Evolutionary conservation across 164 flowering plant genomes (phyloP).

Genomic region (Saururus chinensis): DNA sequence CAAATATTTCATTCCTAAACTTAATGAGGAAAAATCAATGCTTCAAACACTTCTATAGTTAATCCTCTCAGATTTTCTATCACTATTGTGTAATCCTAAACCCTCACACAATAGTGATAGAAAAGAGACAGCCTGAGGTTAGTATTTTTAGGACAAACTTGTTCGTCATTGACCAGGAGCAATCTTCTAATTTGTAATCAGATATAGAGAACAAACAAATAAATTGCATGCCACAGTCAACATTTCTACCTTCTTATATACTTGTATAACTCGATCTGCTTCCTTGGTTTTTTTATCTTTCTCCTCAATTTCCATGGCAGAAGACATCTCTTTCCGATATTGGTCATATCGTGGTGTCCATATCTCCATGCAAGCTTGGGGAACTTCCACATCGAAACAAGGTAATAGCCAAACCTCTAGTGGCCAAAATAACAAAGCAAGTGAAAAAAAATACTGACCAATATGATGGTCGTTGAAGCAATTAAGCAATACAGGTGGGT

Average conservation of each 20-base stretch:
- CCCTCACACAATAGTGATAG: no score
- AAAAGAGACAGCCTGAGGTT: no score
- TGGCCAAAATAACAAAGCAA: neutral
- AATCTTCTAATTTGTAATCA: neutral
- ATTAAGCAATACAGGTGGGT: neutral
- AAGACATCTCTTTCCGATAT: constrained; percentile 49
- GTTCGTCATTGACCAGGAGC: neutral
- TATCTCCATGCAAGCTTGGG: constrained; percentile 8
- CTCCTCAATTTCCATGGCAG: constrained; percentile 17
- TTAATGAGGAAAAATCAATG: no score
- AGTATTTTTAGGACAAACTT: neutral
- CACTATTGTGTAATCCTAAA: no score
- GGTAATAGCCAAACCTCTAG: constrained; percentile 48
- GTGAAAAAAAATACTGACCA: neutral
- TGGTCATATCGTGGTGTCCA: constrained; percentile 36
- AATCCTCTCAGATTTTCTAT: no score
- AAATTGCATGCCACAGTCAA: neutral
- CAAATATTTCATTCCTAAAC: neutral
- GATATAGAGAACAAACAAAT: neutral
- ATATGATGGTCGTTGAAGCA: neutral
- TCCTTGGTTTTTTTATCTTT: constrained; percentile 17
- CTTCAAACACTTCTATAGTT: no score
- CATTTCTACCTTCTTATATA: constrained; percentile 45
- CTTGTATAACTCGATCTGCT: constrained; percentile 31
- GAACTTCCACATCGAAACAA: constrained; percentile 34